A percentile compares a stretch with the other conserved stretches of the same genome.
Evolutionary conservation across 164 flowering plant genomes (phyloP).

Genomic region (Malania oleifera): DNA sequence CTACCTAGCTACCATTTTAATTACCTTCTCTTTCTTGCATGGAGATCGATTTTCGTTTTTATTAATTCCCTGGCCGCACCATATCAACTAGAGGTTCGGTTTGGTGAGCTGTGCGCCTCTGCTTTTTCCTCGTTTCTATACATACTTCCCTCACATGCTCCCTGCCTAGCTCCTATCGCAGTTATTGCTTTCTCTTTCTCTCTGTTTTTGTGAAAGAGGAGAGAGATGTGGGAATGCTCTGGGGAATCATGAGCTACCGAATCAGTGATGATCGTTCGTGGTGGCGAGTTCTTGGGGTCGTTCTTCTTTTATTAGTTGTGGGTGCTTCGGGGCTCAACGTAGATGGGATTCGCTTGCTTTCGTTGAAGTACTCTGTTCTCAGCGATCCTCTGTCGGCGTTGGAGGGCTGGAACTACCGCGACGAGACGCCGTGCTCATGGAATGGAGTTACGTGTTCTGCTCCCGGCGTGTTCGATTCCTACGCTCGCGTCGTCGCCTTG

Average conservation of each 20-base stretch:
- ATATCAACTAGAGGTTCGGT: constrained; percentile 19
- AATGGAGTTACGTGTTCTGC: constrained; percentile 53
- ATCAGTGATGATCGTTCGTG: constrained; percentile 19
- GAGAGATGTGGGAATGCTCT: constrained; percentile 30
- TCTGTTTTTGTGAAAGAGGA: constrained; percentile 8
- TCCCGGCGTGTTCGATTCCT: constrained; percentile 7
- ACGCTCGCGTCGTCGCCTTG: constrained; percentile 40
- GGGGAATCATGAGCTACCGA: constrained; percentile 32
- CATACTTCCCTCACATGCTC: constrained; percentile 27
- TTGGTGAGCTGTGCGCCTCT: constrained; percentile 34
- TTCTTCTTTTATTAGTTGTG: constrained; percentile 9
- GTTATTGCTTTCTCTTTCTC: constrained; percentile 15
- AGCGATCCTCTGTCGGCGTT: constrained; percentile 57
- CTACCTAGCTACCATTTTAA: no score
- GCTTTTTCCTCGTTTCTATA: neutral
- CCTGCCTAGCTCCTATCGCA: constrained; percentile 30
- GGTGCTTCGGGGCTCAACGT: constrained; percentile 38
- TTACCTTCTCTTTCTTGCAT: no score
- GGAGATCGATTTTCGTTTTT: no score
- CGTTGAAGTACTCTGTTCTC: constrained; percentile 63
- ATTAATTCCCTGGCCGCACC: neutral
- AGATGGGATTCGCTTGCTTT: constrained; percentile 65
- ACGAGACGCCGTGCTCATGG: constrained; percentile 81
- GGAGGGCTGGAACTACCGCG: constrained; percentile 52
- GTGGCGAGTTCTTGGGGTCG: constrained; percentile 18